Conservation (phyloP, 2,329 filamentous ascomycete species). For the Trichoderma sp. region DNA sequence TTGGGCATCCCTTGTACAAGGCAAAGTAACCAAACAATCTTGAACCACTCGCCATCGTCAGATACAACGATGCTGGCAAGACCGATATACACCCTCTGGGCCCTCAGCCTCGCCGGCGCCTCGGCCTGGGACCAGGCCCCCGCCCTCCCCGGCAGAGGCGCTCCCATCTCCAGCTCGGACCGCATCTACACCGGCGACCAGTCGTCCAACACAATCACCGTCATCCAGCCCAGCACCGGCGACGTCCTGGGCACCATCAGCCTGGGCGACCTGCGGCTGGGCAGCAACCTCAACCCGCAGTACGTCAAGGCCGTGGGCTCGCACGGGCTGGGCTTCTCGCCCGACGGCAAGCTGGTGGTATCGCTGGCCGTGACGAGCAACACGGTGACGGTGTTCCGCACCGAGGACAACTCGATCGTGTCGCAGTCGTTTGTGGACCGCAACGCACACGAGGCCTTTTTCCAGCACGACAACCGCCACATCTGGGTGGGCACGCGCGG, state of each 20-base stretch:
- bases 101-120: not conserved
- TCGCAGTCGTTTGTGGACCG: conserved; percentile 26
- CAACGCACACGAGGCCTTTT: conserved; percentile 27
- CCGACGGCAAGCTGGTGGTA: conserved; percentile 25
- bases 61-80: not conserved
- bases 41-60: too few relatives aligned
- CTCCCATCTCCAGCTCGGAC: conserved; percentile 19
- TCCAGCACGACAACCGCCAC: conserved; percentile 26
- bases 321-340: conserved; percentile 27
- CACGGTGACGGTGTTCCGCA: conserved; percentile 26
- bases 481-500: conserved; percentile 27
- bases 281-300: conserved; percentile 23
- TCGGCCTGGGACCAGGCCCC: conserved; percentile 14
- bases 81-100: not conserved
- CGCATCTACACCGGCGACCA: conserved; percentile 26
- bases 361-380: conserved; percentile 27
- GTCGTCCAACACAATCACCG: conserved; percentile 23
- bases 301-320: conserved; percentile 25
- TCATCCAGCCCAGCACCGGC: conserved; percentile 26
- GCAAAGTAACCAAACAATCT: not conserved
- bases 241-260: conserved; percentile 26
- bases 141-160: conserved; percentile 14
- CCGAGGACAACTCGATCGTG: conserved; percentile 24
- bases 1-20: not conserved
- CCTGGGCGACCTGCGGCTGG: conserved; percentile 21